Conservation (phyloP, 1,284 basidiomycete genomes). For the Filobasidium uniguttulatum region DNA sequence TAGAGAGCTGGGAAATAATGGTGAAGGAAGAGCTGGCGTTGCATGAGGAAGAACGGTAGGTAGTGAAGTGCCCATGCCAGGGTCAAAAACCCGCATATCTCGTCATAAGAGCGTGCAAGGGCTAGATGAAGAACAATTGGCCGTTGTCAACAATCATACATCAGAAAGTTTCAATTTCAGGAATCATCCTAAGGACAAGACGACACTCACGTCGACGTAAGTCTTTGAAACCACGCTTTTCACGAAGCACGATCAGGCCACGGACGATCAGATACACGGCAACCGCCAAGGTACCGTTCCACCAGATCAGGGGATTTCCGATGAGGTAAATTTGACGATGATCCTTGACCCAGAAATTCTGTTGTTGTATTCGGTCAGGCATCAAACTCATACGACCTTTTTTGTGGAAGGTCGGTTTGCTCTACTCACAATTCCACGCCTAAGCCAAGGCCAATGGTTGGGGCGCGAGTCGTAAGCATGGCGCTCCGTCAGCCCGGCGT, state of each 20-base stretch:
- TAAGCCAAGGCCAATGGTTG: slow-evolving; percentile 70
- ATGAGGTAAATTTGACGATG: slow-evolving; percentile 88
- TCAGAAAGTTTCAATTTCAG: slow-evolving; percentile 2
- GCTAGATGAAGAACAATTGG: slow-evolving; percentile 44
- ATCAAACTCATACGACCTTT: neutral
- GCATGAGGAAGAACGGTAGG: slow-evolving; percentile 96
- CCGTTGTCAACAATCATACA: too few relatives aligned
- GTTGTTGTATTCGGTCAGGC: neutral
- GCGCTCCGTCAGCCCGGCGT: slow-evolving; percentile 83
- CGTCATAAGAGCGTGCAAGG: slow-evolving; percentile 81
- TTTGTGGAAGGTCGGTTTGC: neutral
- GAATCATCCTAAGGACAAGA: neutral
- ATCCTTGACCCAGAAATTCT: slow-evolving; percentile 98
- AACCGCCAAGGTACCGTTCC: slow-evolving; percentile 60
- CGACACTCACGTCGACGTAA: slow-evolving; percentile 66
- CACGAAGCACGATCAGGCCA: slow-evolving; percentile 67
- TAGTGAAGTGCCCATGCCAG: slow-evolving; percentile 96
- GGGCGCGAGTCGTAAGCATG: slow-evolving; percentile 93
- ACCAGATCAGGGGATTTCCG: slow-evolving; percentile 91
- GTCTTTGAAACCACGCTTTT: slow-evolving; percentile 80
- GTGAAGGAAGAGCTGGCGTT: slow-evolving; percentile 89
- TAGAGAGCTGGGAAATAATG: slow-evolving; percentile 96
- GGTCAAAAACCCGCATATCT: slow-evolving; percentile 77
- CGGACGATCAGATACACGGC: slow-evolving; percentile 54
- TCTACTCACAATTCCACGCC: slow-evolving; percentile 72